A percentile compares a stretch with the other conserved stretches of the same genome.
phyloP scores from a whole-genome alignment of 2,329 filamentous ascomycete genomes.

The Xylaria sp. region DNA sequence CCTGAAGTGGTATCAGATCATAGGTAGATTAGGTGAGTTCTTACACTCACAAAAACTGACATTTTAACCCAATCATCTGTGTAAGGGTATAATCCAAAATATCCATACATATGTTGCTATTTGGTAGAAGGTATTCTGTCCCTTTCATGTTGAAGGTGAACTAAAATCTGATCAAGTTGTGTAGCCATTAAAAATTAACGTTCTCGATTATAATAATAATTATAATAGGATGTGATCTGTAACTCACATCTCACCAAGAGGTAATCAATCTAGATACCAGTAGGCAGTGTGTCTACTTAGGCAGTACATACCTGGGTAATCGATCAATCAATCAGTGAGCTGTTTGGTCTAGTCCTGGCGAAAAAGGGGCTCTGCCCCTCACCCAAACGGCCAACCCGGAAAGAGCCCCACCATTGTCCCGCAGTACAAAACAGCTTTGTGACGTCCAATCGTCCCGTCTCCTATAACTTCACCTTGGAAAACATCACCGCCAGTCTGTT shows the following conservation, averaged over 20 bases:
- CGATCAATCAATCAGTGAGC: background rate
- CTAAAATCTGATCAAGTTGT: too few species aligned
- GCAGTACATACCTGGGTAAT: background rate
- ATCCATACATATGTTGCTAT: too few species aligned
- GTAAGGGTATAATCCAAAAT: too few species aligned
- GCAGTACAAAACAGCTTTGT: constrained; percentile 40
- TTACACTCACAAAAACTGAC: too few species aligned
- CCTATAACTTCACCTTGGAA: constrained; percentile 37
- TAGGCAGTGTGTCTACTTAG: background rate
- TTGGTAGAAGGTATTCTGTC: too few species aligned
- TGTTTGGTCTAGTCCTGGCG: constrained; percentile 11
- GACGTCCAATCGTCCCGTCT: constrained; percentile 39
- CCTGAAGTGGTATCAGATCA: too few species aligned
- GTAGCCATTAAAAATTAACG: too few species aligned
- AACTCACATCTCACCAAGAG: background rate
- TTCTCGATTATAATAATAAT: too few species aligned
- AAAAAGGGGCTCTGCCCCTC: constrained; percentile 40
- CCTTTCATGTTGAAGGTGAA: too few species aligned
- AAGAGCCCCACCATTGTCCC: constrained; percentile 40
- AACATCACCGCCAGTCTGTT: constrained; percentile 48
- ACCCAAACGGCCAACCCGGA: constrained; percentile 32
- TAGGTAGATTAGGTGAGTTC: too few species aligned
- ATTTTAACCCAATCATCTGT: too few species aligned
- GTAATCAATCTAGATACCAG: background rate
- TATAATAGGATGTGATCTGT: background rate